Conservation (phyloP, 768 basidiomycete genomes). For the Hydnum rufescens region DNA sequence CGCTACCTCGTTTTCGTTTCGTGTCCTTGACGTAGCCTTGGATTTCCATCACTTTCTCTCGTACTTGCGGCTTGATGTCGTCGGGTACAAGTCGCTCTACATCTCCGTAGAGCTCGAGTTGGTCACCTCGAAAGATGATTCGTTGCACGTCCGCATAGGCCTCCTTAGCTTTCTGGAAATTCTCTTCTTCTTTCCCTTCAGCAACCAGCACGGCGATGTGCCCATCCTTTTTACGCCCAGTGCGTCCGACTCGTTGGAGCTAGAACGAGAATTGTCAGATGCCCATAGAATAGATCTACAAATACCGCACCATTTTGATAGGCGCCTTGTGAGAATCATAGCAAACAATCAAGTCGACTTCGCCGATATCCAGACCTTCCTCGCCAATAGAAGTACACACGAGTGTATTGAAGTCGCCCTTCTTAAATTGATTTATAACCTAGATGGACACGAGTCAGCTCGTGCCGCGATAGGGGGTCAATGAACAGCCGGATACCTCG, state of each 20-base stretch:
- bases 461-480: slow-evolving; percentile 2
- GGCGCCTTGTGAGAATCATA: slow-evolving; percentile 95
- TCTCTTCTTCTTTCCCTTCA: slow-evolving; percentile 75
- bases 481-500: slow-evolving; percentile 31
- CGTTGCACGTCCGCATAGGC: slow-evolving; percentile 79
- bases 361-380: slow-evolving; percentile 95
- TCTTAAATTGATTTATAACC: slow-evolving; percentile 77
- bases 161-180: slow-evolving; percentile 73
- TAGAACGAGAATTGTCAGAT: slow-evolving; percentile 17
- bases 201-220: slow-evolving; percentile 80
- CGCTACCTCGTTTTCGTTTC: slow-evolving; percentile 16
- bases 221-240: slow-evolving; percentile 81
- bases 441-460: slow-evolving; percentile 16
- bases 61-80: slow-evolving; percentile 50
- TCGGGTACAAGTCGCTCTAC: slow-evolving; percentile 70
- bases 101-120: slow-evolving; percentile 85
- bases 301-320: slow-evolving; percentile 88
- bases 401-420: slow-evolving; percentile 72
- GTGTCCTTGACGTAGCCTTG: slow-evolving; percentile 40
- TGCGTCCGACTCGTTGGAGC: slow-evolving; percentile 92
- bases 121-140: slow-evolving; percentile 64
- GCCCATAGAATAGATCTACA: slow-evolving; percentile 13
- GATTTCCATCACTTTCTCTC: slow-evolving; percentile 72
- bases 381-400: slow-evolving; percentile 96
- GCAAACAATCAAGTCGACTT: slow-evolving; percentile 87